Conservation (phyloP, 1,284 basidiomycete species). For the Thelephora terrestris region DNA sequence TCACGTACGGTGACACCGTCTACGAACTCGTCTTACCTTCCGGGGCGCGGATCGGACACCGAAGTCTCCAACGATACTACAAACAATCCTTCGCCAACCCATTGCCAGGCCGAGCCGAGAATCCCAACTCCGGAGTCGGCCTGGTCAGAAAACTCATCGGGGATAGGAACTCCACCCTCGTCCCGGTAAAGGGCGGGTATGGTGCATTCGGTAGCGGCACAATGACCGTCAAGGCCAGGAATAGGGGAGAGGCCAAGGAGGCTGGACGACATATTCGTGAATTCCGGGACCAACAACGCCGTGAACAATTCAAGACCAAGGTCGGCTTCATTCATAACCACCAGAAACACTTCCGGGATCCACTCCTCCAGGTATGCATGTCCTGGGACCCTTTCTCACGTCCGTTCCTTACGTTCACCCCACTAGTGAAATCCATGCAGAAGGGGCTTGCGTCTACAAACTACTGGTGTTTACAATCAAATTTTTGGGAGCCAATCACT, state of each 20-base stretch:
- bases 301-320: constrained; percentile 80
- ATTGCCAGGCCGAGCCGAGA: constrained; percentile 32
- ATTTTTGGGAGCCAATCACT: neutral
- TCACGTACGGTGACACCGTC: constrained; percentile 66
- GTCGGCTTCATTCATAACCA: constrained; percentile 72
- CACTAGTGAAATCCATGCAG: constrained; percentile 1
- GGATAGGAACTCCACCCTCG: constrained; percentile 73
- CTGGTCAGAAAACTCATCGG: constrained; percentile 65
- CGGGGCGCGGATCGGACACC: constrained; percentile 87
- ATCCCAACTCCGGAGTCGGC: constrained; percentile 62
- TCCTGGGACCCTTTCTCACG: neutral
- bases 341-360: constrained; percentile 80
- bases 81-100: constrained; percentile 59
- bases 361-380: constrained; percentile 24
- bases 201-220: constrained; percentile 77
- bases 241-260: constrained; percentile 88
- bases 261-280: constrained; percentile 84
- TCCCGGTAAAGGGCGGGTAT: constrained; percentile 78
- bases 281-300: constrained; percentile 71
- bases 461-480: neutral
- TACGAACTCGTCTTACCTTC: constrained; percentile 94
- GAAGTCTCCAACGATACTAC: constrained; percentile 82
- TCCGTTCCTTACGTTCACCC: neutral
- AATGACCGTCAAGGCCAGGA: constrained; percentile 83
- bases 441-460: neutral